A percentile compares a stretch with the other conserved stretches of the same genome.
phyloP scores from a whole-genome alignment of 768 basidiomycete species.

The Chiua virens region DNA sequence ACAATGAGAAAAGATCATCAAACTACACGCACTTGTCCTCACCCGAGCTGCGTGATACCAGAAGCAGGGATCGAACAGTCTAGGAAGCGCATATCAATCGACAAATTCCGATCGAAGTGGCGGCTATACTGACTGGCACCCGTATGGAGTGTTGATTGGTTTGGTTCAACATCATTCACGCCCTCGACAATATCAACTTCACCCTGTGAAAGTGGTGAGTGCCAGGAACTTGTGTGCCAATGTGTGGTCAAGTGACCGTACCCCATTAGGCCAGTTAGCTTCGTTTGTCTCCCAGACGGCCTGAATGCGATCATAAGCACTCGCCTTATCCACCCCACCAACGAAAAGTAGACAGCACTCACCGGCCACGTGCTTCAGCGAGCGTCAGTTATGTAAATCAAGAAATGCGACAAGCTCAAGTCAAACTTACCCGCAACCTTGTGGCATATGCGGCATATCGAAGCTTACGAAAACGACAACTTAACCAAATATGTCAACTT shows the following conservation, averaged over 20 bases:
- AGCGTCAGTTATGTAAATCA: not conserved
- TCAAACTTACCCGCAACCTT: conserved; percentile 34
- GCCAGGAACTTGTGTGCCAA: too few species aligned
- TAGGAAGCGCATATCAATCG: conserved; percentile 1
- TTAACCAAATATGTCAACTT: not conserved
- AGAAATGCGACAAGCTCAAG: not conserved
- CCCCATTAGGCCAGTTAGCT: conserved; percentile 27
- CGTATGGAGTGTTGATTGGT: conserved; percentile 59
- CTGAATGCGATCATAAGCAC: conserved; percentile 15
- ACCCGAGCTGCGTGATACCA: conserved; percentile 26
- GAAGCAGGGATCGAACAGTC: conserved; percentile 29
- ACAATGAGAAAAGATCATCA: not conserved
- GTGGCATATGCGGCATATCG: conserved; percentile 37
- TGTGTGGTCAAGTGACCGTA: conserved; percentile 3
- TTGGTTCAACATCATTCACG: conserved; percentile 54
- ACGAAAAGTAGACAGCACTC: conserved; percentile 2
- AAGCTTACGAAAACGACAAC: conserved; percentile 20
- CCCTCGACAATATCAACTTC: conserved; percentile 35
- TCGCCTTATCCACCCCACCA: conserved; percentile 2
- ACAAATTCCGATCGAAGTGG: not conserved
- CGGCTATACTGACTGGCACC: conserved; percentile 36
- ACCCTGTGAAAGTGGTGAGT: conserved; percentile 20
- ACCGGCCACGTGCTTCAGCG: conserved; percentile 37
- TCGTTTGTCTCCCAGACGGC: conserved; percentile 30
- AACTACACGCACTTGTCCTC: not conserved